Base-by-base conservation (phyloP, 345 rosid species). In the Aegle marmelos region DNA sequence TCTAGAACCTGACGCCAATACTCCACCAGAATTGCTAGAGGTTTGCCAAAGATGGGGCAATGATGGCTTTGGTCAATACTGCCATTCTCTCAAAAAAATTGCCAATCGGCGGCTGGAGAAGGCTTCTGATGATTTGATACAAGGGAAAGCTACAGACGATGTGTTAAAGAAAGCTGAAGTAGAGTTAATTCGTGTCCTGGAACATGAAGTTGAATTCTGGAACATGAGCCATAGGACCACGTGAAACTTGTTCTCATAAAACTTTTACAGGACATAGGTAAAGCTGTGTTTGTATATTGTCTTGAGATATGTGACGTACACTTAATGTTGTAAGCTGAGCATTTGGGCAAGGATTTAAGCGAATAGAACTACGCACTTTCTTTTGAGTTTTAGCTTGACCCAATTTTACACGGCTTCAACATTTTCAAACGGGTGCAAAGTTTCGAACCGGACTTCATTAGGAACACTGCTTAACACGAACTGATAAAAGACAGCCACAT, bases 41-140 rank as follows among this genome's bases (percentile, higher is more conserved):
- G 87, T 94, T 31, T 95, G 99, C 86, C 75, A 76, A 75, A 89
- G 99, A 76, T 93, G 99, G 98, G 99, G 99, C 21, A 92, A 86
- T 10, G 90, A 87, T 0, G 87, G 83, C 5, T 93, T 91, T 31
- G 86, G 88, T 36, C 70, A 79, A 77, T 93, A 92, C 41, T 93
- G 98, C 65, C 71, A 11, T 0, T 78, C 90, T 5, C 90, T 95
- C 34, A 72, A 86, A 79, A 81, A 76, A 37, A 89, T 92, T 2
- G 90, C 80, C 0, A 88, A 91, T 72, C 84, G 91, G n/a, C 85
- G 83, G 37, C 81, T 92, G n/a, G 82, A 76, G 76, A 86, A 88
- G 65, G 94, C 93, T 37, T 82, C 93, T 0, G 57, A 79, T 2
- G 90, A 87, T 0, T 90, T 61, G 19, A 13, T 45, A 2, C 0